Percentiles rank a stretch among this genome's conserved stretches.
Evolutionary conservation across 2,329 filamentous ascomycete genomes (phyloP).

Genomic region (Ambrosiella xylebori): DNA sequence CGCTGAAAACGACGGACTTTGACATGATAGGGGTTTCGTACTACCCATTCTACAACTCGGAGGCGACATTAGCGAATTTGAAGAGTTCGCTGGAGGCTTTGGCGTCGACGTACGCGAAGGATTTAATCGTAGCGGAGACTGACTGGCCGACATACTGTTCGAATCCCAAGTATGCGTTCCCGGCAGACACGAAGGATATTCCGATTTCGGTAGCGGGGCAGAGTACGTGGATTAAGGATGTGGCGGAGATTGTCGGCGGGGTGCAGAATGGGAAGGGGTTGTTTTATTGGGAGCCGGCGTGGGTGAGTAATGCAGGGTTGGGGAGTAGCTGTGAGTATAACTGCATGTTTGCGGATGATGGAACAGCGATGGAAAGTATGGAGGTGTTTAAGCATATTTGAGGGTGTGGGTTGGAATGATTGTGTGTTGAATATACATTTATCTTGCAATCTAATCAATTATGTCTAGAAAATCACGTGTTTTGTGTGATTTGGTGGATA

Average conservation of each 20-base stretch:
- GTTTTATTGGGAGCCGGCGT: constrained; percentile 61
- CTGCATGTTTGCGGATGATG: constrained; percentile 39
- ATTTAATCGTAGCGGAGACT: constrained; percentile 51
- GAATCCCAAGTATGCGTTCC: constrained; percentile 39
- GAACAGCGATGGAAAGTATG: constrained; percentile 35
- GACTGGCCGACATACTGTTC: constrained; percentile 53
- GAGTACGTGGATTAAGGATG: constrained; percentile 38
- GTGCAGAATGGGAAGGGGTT: constrained; percentile 39
- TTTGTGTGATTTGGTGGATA: too few species aligned
- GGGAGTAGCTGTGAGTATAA: constrained; percentile 50
- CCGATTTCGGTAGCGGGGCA: constrained; percentile 48
- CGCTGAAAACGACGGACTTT: constrained; percentile 35
- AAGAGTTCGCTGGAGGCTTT: constrained; percentile 39
- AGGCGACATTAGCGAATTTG: constrained; percentile 41
- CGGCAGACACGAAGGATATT: constrained; percentile 39
- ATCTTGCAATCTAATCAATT: not conserved
- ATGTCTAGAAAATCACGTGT: too few species aligned
- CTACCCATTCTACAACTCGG: constrained; percentile 52
- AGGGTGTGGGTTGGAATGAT: not conserved
- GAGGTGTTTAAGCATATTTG: constrained; percentile 9
- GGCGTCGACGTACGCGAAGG: constrained; percentile 44
- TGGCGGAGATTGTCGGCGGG: constrained; percentile 37
- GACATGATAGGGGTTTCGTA: constrained; percentile 58
- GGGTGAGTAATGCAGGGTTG: constrained; percentile 46
- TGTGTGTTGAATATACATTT: not conserved